These are phyloP conservation scores for Aspergillus japonicus DNA, from an alignment of 2,329 filamentous ascomycete species.

Conservation along the genomic window DNA sequence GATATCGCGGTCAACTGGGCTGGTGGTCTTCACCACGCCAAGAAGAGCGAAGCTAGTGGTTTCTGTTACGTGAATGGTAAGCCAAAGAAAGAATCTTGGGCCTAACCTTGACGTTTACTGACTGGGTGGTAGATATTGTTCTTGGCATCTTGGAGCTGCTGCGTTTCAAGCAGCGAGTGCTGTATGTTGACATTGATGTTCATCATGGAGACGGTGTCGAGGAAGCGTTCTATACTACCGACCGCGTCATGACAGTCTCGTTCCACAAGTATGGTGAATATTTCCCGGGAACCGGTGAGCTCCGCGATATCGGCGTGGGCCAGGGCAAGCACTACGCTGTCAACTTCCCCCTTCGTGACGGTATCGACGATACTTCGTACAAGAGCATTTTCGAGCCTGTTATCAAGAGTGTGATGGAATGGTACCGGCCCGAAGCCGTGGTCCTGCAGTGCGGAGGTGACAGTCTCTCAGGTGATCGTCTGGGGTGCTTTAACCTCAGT, in stretches of 20 bases:
- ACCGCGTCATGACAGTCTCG: slow-evolving; percentile 69
- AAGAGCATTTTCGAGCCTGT: slow-evolving; percentile 68
- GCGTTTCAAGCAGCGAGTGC: slow-evolving; percentile 62
- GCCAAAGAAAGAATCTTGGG: neutral
- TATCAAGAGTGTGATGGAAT: slow-evolving; percentile 67
- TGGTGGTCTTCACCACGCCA: slow-evolving; percentile 92
- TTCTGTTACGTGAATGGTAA: slow-evolving; percentile 95
- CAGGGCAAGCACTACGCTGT: slow-evolving; percentile 66
- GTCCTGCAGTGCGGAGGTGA: slow-evolving; percentile 69
- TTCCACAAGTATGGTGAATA: slow-evolving; percentile 74
- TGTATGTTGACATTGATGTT: slow-evolving; percentile 68
- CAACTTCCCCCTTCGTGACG: slow-evolving; percentile 68
- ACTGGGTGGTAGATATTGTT: slow-evolving; percentile 56
- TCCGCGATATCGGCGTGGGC: slow-evolving; percentile 68
- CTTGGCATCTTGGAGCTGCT: slow-evolving; percentile 65
- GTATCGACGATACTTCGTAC: slow-evolving; percentile 67
- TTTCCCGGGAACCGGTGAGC: slow-evolving; percentile 68
- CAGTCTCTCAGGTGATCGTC: slow-evolving; percentile 64
- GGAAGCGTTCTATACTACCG: slow-evolving; percentile 70
- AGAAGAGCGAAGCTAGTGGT: slow-evolving; percentile 88
- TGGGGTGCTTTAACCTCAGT: slow-evolving; percentile 69
- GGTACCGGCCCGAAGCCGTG: slow-evolving; percentile 65
- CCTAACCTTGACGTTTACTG: slow-evolving; percentile 7
- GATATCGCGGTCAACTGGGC: slow-evolving; percentile 80
- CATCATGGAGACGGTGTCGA: slow-evolving; percentile 69